These are phyloP conservation scores for Helicostylum pulchrum DNA, from an alignment of 192 early-diverging fungal genomes.

Conservation along the genomic window DNA sequence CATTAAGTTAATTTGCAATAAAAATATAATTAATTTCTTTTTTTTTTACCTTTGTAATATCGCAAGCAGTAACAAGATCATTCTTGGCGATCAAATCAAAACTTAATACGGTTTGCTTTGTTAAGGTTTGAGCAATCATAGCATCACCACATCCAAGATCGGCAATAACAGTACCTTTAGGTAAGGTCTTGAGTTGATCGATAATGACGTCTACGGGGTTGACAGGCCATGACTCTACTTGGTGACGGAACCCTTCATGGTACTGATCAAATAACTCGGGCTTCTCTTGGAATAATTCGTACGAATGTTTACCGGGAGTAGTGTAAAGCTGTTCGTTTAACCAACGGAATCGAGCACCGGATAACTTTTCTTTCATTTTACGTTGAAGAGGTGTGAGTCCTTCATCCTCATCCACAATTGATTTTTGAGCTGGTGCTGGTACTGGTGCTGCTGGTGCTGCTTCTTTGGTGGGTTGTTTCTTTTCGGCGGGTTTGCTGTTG, in stretches of 20 bases:
- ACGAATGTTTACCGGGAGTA: conserved; percentile 68
- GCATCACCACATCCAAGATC: conserved; percentile 98
- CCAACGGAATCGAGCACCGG: conserved; percentile 79
- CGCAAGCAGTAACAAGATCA: conserved; percentile 80
- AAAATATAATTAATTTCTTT: not conserved
- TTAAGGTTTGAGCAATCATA: conserved; percentile 68
- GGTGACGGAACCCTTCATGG: conserved; percentile 89
- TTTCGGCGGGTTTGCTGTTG: not conserved
- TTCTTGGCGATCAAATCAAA: conserved; percentile 88
- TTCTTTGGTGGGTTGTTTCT: not conserved
- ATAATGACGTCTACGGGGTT: conserved; percentile 93
- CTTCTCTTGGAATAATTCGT: conserved; percentile 73
- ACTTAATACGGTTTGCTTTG: conserved; percentile 67
- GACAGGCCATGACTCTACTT: conserved; percentile 87
- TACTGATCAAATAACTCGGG: conserved; percentile 94
- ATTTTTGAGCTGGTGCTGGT: not conserved
- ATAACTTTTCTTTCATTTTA: conserved; percentile 56
- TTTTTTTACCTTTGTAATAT: conserved; percentile 72
- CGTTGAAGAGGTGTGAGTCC: conserved; percentile 33
- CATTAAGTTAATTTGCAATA: not conserved
- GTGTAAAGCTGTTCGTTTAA: conserved; percentile 97
- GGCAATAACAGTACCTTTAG: conserved; percentile 63
- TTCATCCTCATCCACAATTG: not conserved
- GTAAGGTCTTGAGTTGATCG: conserved; percentile 50
- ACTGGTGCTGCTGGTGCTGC: not conserved